phyloP scores from a whole-genome alignment of 768 basidiomycete species.

The Chalciporus pseudorubinellus region DNA sequence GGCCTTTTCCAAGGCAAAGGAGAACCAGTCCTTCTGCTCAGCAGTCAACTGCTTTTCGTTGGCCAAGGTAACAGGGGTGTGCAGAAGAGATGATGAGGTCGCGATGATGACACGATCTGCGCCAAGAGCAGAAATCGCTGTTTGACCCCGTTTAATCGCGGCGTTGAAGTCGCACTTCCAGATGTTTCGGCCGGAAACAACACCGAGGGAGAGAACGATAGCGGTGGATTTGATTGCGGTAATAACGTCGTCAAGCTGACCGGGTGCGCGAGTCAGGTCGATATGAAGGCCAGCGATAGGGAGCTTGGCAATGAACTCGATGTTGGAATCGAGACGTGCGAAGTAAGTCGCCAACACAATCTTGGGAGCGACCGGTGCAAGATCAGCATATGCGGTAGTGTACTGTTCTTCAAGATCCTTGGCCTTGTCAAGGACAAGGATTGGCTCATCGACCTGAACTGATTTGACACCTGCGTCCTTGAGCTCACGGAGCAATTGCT shows the following conservation, averaged over 20 bases:
- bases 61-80: slow-evolving; percentile 94
- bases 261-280: slow-evolving; percentile 91
- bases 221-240: slow-evolving; percentile 80
- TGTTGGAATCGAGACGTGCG: slow-evolving; percentile 89
- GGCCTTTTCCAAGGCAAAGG: slow-evolving; percentile 96
- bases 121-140: slow-evolving; percentile 81
- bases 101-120: slow-evolving; percentile 87
- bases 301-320: slow-evolving; percentile 86
- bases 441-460: slow-evolving; percentile 96
- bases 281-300: slow-evolving; percentile 94
- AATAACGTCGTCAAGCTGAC: slow-evolving; percentile 80
- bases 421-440: slow-evolving; percentile 90
- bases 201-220: slow-evolving; percentile 85
- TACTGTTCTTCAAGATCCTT: slow-evolving; percentile 76
- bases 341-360: slow-evolving; percentile 97
- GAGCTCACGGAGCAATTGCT: slow-evolving; percentile 83
- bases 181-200: slow-evolving; percentile 98
- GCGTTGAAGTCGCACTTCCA: slow-evolving; percentile 96
- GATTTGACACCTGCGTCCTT: slow-evolving; percentile 91
- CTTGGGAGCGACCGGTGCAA: slow-evolving; percentile 81
- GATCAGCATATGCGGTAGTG: slow-evolving; percentile 74
- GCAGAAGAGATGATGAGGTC: slow-evolving; percentile 96
- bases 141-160: slow-evolving; percentile 79
- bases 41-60: slow-evolving; percentile 87
- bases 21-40: slow-evolving; percentile 96